phyloP scores from a whole-genome alignment of 2,329 filamentous ascomycete genomes.

The Bipolaris victoriae region DNA sequence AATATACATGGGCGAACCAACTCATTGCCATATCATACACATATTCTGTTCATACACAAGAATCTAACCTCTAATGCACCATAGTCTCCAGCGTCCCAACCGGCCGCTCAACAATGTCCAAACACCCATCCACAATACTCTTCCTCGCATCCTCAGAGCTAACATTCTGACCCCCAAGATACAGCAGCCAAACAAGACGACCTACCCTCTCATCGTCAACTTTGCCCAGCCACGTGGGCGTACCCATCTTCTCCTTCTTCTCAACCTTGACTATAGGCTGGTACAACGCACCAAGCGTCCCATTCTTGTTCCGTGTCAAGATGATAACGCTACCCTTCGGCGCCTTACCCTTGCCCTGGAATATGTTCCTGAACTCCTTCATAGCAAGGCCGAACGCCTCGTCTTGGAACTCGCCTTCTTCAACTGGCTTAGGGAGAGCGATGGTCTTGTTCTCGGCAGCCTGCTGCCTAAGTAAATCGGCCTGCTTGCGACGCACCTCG shows the following conservation, averaged over 20 bases:
- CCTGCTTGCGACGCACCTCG: conserved; percentile 50
- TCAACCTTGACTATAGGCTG: conserved; percentile 37
- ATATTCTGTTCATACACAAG: not conserved
- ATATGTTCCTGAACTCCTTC: conserved; percentile 78
- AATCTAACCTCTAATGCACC: conserved; percentile 53
- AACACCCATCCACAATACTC: conserved; percentile 84
- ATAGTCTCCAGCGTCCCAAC: conserved; percentile 85
- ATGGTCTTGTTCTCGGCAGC: conserved; percentile 48
- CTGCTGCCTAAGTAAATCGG: conserved; percentile 51
- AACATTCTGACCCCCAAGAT: conserved; percentile 83
- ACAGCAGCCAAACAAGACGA: conserved; percentile 85
- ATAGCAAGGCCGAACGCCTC: conserved; percentile 78
- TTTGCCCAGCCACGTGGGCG: conserved; percentile 67
- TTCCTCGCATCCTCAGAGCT: conserved; percentile 81
- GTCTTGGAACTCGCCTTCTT: conserved; percentile 63
- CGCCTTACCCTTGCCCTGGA: conserved; percentile 76
- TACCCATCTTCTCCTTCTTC: conserved; percentile 51
- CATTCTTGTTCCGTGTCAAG: conserved; percentile 69
- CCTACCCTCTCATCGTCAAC: conserved; percentile 81
- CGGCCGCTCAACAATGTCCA: conserved; percentile 86
- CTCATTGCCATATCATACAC: not conserved
- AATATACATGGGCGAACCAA: not conserved
- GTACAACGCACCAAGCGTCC: conserved; percentile 58
- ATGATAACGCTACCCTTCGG: conserved; percentile 81
- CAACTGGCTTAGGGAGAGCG: conserved; percentile 40